These are phyloP conservation scores for Echria macrotheca DNA, from an alignment of 495 filamentous ascomycete species.

Conservation along the genomic window DNA sequence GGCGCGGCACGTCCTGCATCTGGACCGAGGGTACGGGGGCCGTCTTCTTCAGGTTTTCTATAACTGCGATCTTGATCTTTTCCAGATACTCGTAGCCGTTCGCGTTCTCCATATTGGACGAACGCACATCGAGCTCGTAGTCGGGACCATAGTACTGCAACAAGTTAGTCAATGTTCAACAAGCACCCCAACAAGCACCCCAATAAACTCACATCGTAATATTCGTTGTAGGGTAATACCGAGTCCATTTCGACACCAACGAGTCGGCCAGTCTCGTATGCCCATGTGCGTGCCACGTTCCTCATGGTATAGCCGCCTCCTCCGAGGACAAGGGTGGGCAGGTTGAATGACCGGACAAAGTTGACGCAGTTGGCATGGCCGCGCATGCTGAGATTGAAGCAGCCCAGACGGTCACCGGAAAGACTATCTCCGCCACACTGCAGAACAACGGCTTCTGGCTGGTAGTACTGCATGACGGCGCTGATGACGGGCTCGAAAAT, in stretches of 20 bases:
- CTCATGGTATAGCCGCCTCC: constrained; percentile 99
- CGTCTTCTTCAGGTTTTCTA: constrained; percentile 88
- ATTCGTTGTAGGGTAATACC: constrained; percentile 93
- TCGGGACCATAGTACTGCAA: constrained; percentile 93
- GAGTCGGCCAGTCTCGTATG: constrained; percentile 87
- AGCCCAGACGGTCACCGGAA: constrained; percentile 89
- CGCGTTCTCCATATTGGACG: constrained; percentile 98
- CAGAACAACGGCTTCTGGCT: constrained; percentile 88
- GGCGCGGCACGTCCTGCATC: constrained; percentile 88
- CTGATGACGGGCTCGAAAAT: constrained; percentile 95
- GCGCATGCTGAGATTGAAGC: constrained; percentile 97
- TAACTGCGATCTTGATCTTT: constrained; percentile 87
- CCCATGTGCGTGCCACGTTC: constrained; percentile 96
- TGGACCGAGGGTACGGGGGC: constrained; percentile 88
- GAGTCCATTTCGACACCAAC: constrained; percentile 74
- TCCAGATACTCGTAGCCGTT: constrained; percentile 92
- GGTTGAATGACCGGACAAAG: constrained; percentile 86
- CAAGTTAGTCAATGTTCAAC: no score
- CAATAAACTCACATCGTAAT: constrained; percentile 73
- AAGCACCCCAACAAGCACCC: no score
- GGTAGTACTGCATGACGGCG: constrained; percentile 93
- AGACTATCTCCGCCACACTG: constrained; percentile 96
- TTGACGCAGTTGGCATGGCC: constrained; percentile 97
- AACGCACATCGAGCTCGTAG: constrained; percentile 88
- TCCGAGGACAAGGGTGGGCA: constrained; percentile 87